A percentile compares a stretch with the other conserved stretches of the same genome.
Evolutionary conservation across 2,329 filamentous ascomycete species (phyloP).

Genomic region (Penicillium sp.): DNA sequence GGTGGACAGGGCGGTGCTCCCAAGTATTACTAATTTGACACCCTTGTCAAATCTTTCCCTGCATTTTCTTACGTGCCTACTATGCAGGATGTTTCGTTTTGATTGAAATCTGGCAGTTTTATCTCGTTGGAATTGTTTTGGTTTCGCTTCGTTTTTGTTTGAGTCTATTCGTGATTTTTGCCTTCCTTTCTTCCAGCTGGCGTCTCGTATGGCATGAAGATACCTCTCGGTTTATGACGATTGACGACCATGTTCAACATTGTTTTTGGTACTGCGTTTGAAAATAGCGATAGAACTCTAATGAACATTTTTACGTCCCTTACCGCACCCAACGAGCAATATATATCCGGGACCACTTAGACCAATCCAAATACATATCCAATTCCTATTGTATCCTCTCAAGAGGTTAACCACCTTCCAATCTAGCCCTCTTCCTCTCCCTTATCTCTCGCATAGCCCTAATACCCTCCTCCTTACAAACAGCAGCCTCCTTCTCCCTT

Average conservation of each 20-base stretch:
- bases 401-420: neutral
- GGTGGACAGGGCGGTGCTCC: constrained; percentile 31
- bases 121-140: neutral
- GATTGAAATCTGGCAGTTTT: neutral
- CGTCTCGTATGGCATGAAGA: constrained; percentile 22
- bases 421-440: neutral
- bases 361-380: neutral
- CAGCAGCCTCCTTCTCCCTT: constrained; percentile 35
- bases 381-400: neutral
- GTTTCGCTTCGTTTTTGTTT: neutral
- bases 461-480: constrained; percentile 32
- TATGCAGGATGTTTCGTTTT: neutral
- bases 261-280: neutral
- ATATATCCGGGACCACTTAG: neutral
- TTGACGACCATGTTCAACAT: constrained; percentile 12
- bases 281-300: constrained; percentile 2
- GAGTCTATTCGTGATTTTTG: neutral
- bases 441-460: constrained; percentile 24
- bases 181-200: constrained; percentile 4
- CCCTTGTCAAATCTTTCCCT: constrained; percentile 1
- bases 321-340: neutral
- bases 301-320: neutral
- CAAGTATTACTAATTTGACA: constrained; percentile 25
- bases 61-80: neutral
- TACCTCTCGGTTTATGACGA: constrained; percentile 18